Base-by-base conservation (phyloP, 805 yeast genomes). In the Candida vartiovaarae region DNA sequence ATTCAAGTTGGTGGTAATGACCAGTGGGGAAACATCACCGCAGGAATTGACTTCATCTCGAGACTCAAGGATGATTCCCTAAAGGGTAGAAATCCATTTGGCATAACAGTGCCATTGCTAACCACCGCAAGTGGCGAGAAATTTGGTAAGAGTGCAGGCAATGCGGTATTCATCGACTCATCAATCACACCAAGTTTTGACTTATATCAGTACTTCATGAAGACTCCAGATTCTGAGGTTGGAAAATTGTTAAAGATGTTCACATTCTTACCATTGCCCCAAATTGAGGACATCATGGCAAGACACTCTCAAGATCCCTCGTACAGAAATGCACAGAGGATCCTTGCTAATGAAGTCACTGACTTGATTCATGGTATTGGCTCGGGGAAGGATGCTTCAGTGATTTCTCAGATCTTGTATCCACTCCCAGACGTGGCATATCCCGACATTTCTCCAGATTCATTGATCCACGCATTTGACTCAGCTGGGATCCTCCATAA, bases 11-110 rank as follows among this genome's bases (percentile, higher is more conserved):
- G 99, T 25, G 99, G 99, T 5, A 89, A 85, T 59, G 99, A 93
- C 61, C 99, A 93, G 64, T 93, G 96, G 89, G 99, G 99, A 1
- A 93, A 93, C 56, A 93, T 93, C 46, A 87, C 95, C 2, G 97
- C 98, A 1, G 99, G 99, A 0, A 76, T 86, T 34, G 99, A 93
- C 56, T 70, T 93, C 45, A 88, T 90, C 34, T 70, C 82, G 1
- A 68, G 95, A 49, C 60, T 85, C 27, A 62, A 52, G 54, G 62
- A 48, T 52, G 20, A 15, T 15, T 15, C 20, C 52, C 43, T 42
- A 48, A 41, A 35, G 42, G 34, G 43, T 48, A 45, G 10, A 51
- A 41, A 62, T 45, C 48, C 57, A 7, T 85, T 66, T 61, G 98
- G 97, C 0, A 52, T 93, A 38, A 93, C 99, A 0, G 96, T 84